phyloP scores from a whole-genome alignment of 2,329 filamentous ascomycete species.

The Pleomassaria siparia region DNA sequence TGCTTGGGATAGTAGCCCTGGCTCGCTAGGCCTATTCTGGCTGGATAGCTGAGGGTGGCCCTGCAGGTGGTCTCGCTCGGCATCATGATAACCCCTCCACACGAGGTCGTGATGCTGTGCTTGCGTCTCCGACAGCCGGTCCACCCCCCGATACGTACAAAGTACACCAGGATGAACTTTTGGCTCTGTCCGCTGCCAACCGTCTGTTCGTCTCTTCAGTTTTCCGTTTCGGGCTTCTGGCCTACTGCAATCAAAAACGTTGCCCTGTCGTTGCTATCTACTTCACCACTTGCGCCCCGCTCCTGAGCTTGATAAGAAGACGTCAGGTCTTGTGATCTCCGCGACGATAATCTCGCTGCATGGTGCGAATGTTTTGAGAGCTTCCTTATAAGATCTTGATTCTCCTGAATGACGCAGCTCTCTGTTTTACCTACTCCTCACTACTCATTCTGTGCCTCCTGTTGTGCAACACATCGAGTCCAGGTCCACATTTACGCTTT shows the following conservation, averaged over 20 bases:
- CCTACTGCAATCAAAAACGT: constrained; percentile 2
- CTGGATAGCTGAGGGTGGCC: constrained; percentile 15
- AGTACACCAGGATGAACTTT: constrained; percentile 5
- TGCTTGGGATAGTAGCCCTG: constrained; percentile 22
- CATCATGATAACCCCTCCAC: constrained; percentile 27
- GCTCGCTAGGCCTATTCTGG: constrained; percentile 23
- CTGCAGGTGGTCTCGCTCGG: constrained; percentile 12
- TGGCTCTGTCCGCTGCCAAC: constrained; percentile 10
- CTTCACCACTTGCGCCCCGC: constrained; percentile 17
- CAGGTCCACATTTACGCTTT: constrained; percentile 16
- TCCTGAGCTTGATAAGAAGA: constrained; percentile 19
- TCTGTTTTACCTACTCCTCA: constrained; percentile 11
- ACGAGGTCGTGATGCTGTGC: constrained; percentile 18
- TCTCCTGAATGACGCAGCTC: constrained; percentile 12
- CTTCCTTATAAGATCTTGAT: constrained; percentile 7
- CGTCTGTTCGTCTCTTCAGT: constrained; percentile 6
- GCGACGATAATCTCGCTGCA: constrained; percentile 1
- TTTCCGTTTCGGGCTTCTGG: constrained; percentile 9
- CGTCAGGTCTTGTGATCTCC: constrained; percentile 5
- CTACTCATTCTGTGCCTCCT: constrained; percentile 14
- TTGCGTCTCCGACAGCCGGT: constrained; percentile 10
- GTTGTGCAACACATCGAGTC: constrained; percentile 20
- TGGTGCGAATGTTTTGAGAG: constrained; percentile 1
- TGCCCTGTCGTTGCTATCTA: constrained; percentile 11
- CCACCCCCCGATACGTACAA: constrained; percentile 1